Evolutionary conservation across 371 early-diverging fungal species (phyloP), one percentile per base, ranked within the genome.

Genomic region (Rhizomucor pusillus): DNA sequence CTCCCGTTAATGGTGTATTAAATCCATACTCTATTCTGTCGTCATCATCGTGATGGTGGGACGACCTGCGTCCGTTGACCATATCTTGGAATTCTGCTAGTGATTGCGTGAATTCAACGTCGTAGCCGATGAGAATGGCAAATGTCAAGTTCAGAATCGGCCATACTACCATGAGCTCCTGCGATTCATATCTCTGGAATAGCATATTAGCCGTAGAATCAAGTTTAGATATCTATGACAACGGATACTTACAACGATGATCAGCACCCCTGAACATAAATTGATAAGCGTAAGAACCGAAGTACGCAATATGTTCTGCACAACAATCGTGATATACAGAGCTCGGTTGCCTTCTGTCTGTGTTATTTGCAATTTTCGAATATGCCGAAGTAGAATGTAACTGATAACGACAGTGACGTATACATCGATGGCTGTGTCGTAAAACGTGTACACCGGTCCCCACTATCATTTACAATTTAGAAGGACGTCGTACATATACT

Each of bases 391-490:
- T 1, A 76, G 50, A 33, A 70, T 58, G n/a, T 29, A 48, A 20
- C 54, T 64, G 5, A 76, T 71, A 48, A 64, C 56, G 12, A 64
- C 0, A 11, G 73, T 73, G 1, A 73, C 73, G 34, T 76, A 76
- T 0, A 73, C 25, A 50, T 76, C 77, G 13, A 73, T 65, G 1
- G 62, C 5, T 13, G 73, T 71, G 41, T 76, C 77, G 18, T 48
- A 50, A 23, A 76, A 50, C 1, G 77, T 76, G 47, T 76, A 76
- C 1, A 76, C 65, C 11, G 71, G 66, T 1, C 77, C 72, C 75
- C 75, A 75, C 62, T 62, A 43, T 22, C 4, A 37, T 52, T 18
- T 41, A 5, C 41, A 41, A 41, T 4, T 41, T 16, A 14, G 41
- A 19, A 14, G 5, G 11, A 35, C 20, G 33, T 16, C 25, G 25